Evolutionary conservation across 73 alveolate species (phyloP).

Genomic region (Paramecium octaurelia): DNA sequence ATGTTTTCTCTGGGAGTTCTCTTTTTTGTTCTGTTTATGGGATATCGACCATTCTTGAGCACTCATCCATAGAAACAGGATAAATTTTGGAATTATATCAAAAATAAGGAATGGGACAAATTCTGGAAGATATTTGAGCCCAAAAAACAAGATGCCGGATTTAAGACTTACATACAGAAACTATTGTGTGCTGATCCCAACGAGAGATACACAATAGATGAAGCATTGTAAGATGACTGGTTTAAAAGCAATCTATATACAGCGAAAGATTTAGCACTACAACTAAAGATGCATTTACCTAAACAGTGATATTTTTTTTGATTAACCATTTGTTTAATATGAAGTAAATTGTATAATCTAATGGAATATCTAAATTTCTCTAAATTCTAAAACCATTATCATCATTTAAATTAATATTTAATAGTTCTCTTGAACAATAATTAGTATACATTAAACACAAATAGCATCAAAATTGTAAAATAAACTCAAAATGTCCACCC

Average conservation of each 20-base stretch:
- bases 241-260: not conserved
- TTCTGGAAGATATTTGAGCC: not conserved
- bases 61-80: not conserved
- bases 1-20: slow-evolving; percentile 12
- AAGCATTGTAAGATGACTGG: not conserved
- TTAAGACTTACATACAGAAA: not conserved
- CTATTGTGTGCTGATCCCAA: not conserved
- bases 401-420: too few relatives aligned
- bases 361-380: not conserved
- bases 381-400: not conserved
- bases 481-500: not conserved
- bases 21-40: not conserved
- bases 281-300: not conserved
- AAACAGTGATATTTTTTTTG: not conserved
- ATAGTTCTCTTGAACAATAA: not conserved
- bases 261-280: not conserved
- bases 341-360: not conserved
- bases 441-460: not conserved
- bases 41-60: not conserved
- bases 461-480: not conserved
- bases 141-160: not conserved
- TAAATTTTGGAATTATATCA: not conserved
- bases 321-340: not conserved
- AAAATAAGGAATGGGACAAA: not conserved
- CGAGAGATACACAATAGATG: not conserved